phyloP scores from a whole-genome alignment of 768 basidiomycete genomes.

The Favolaschia claudopus region DNA sequence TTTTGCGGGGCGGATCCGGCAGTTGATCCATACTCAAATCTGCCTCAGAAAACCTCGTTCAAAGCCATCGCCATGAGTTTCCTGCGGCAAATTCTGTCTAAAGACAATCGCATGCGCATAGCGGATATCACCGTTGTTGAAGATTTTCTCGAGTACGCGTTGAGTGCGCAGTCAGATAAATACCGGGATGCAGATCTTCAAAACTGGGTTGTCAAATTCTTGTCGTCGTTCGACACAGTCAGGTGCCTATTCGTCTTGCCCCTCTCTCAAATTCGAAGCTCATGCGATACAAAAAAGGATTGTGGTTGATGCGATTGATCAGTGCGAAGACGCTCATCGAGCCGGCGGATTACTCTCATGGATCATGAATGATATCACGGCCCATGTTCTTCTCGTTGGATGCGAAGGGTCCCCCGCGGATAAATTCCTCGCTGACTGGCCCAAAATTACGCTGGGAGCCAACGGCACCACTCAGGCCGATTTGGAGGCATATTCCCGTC shows the following conservation, averaged over 20 bases:
- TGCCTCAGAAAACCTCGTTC: constrained; percentile 7
- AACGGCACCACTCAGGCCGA: constrained; percentile 7
- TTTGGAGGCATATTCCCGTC: constrained; percentile 6
- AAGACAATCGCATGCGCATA: not conserved
- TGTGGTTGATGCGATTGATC: constrained; percentile 5
- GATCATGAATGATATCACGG: not conserved
- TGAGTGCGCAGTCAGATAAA: not conserved
- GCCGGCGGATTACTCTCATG: not conserved
- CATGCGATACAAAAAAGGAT: constrained; percentile 4
- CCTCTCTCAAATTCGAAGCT: not conserved
- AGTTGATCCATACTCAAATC: constrained; percentile 2
- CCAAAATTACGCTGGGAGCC: not conserved
- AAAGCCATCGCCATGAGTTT: constrained; percentile 14
- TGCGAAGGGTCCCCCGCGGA: not conserved
- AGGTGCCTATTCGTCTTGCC: not conserved
- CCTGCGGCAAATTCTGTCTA: constrained; percentile 10
- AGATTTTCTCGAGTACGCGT: not conserved
- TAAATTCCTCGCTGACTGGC: not conserved
- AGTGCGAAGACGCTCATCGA: not conserved
- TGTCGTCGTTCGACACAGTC: constrained; percentile 7
- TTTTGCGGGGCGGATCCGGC: constrained; percentile 10
- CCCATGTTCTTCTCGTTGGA: constrained; percentile 8
- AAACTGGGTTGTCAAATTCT: constrained; percentile 2
- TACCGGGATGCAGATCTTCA: constrained; percentile 2
- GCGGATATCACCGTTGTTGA: constrained; percentile 2